Base-by-base conservation (phyloP, 805 yeast species). In the Ogataea paraovalis region DNA sequence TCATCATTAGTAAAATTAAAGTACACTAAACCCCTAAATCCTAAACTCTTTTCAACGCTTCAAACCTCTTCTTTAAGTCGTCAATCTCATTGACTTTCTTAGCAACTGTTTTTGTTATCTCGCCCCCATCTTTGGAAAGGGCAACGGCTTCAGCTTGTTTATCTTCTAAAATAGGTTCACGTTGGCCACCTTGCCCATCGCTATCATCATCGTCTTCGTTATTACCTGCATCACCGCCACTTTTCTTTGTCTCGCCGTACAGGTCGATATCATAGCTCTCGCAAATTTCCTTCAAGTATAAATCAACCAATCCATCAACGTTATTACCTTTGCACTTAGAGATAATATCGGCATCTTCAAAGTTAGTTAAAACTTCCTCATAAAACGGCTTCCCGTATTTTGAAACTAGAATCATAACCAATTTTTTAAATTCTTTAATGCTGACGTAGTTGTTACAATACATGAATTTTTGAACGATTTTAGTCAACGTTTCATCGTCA, bases 11-110 rank as follows among this genome's bases (percentile, higher is more conserved):
- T n/a, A n/a, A n/a, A n/a, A n/a, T n/a, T n/a, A n/a, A n/a, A n/a
- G n/a, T n/a, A n/a, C n/a, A n/a, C n/a, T n/a, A n/a, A n/a, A n/a
- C n/a, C n/a, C n/a, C n/a, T n/a, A n/a, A 27, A 32, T 22, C 19
- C 9, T 47, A 63, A n/a, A 53, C 23, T 45, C 76, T 72, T 52
- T 82, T 86, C 52, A 90, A 52, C 5, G 67, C 66, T 19, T 60
- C 58, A 43, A 65, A 64, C 19, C 69, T 40, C 40, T 60, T 49
- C 43, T 63, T 65, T n/a, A 65, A 48, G 23, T 61, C 67, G 37
- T 64, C 67, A 7, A 65, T 51, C n/a, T 55, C 64, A 45, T 44
- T 1, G 49, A 39, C 23, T 50, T 53, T 16, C 16, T 40, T 48
- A 2, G 44, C 28, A 13, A 39, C 46, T 32, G 25, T 18, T 18